These are phyloP conservation scores for Stellera chamaejasme DNA, from an alignment of 345 rosid genomes.

Conservation along the genomic window DNA sequence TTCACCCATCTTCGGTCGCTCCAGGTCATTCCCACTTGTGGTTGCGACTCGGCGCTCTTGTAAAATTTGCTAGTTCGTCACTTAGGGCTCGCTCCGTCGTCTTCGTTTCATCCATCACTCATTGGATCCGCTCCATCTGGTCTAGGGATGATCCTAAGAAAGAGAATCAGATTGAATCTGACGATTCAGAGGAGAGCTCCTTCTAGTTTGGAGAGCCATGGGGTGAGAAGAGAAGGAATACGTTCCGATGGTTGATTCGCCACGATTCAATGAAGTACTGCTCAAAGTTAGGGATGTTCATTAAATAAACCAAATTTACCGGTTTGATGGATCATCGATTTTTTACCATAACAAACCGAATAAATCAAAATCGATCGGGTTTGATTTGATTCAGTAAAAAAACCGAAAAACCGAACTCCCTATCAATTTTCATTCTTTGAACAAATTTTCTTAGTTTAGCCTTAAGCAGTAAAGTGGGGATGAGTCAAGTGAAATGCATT, in stretches of 20 bases:
- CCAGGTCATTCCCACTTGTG: neutral
- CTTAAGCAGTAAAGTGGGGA: no score
- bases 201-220: constrained; percentile 8
- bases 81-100: neutral
- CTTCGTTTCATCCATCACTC: neutral
- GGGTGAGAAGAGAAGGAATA: constrained; percentile 6
- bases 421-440: no score
- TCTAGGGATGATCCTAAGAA: neutral
- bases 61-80: neutral
- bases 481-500: no score
- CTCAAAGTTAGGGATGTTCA: neutral
- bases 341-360: no score
- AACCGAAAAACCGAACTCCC: no score
- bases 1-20: neutral
- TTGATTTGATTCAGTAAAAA: no score
- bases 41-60: neutral
- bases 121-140: neutral
- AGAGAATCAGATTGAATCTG: constrained; percentile 8
- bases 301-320: no score
- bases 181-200: constrained; percentile 4
- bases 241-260: neutral
- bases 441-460: no score
- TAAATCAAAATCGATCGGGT: no score
- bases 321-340: no score
- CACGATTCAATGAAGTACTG: constrained; percentile 4